Conservation (phyloP, 495 filamentous ascomycete species). For the Diplogelasinospora grovesii region DNA sequence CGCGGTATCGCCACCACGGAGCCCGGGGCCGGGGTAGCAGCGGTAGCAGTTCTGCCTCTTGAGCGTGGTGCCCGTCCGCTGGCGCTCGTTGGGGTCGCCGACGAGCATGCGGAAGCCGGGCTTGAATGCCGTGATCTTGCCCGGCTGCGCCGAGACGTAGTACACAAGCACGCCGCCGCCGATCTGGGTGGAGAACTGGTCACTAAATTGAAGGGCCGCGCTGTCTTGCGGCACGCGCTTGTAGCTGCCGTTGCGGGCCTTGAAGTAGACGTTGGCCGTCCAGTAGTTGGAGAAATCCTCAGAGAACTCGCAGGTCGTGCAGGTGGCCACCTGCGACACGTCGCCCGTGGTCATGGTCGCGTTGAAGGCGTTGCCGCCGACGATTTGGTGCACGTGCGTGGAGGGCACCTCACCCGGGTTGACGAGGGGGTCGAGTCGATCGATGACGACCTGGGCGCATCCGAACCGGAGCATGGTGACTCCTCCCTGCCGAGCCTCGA, state of each 20-base stretch:
- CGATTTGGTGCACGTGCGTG: conserved; percentile 41
- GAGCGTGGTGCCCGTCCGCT: conserved; percentile 27
- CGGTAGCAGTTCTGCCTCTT: conserved; percentile 42
- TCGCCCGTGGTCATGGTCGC: conserved; percentile 35
- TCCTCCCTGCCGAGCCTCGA: conserved; percentile 15
- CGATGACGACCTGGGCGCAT: conserved; percentile 37
- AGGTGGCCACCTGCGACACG: conserved; percentile 27
- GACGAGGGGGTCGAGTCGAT: conserved; percentile 39
- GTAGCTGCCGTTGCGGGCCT: conserved; percentile 39
- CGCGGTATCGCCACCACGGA: conserved; percentile 35
- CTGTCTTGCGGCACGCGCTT: conserved; percentile 38
- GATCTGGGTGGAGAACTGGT: conserved; percentile 42
- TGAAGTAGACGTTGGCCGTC: conserved; percentile 44
- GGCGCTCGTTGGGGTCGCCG: conserved; percentile 39
- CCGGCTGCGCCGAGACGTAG: conserved; percentile 47
- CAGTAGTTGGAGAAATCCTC: conserved; percentile 30
- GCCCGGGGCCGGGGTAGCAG: conserved; percentile 46
- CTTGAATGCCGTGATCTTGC: conserved; percentile 48
- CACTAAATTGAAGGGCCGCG: conserved; percentile 39
- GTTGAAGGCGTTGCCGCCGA: conserved; percentile 44
- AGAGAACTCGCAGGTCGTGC: conserved; percentile 17
- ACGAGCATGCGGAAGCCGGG: conserved; percentile 50
- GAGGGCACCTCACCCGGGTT: conserved; percentile 31
- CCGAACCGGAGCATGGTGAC: conserved; percentile 43
- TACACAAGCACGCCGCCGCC: conserved; percentile 46